Evolutionary conservation across 495 filamentous ascomycete species (phyloP).

Genomic region (Usnea hakonensis): DNA sequence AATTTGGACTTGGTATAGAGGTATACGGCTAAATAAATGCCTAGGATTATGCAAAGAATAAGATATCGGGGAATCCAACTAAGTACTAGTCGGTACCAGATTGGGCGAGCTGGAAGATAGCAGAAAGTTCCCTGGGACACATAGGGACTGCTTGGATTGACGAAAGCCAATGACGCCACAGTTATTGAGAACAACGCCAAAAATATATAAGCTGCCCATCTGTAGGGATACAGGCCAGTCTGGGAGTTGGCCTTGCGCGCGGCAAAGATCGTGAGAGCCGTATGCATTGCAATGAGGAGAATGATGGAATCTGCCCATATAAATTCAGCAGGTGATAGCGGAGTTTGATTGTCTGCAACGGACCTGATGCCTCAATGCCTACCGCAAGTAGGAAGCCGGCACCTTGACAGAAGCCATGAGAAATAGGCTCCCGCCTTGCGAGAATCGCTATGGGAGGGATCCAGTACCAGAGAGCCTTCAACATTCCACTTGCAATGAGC

Average conservation of each 20-base stretch:
- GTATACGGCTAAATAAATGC: constrained; percentile 60
- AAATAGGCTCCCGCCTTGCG: constrained; percentile 32
- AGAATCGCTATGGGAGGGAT: constrained; percentile 51
- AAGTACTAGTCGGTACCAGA: constrained; percentile 58
- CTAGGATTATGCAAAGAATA: constrained; percentile 52
- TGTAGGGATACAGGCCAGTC: constrained; percentile 61
- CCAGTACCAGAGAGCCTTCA: constrained; percentile 58
- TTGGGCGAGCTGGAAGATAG: constrained; percentile 53
- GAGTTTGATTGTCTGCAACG: constrained; percentile 5
- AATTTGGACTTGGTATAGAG: constrained; percentile 50
- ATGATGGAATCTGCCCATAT: constrained; percentile 51
- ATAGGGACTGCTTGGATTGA: constrained; percentile 46
- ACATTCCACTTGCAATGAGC: constrained; percentile 59
- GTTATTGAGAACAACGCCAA: constrained; percentile 51
- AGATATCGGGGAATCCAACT: constrained; percentile 68
- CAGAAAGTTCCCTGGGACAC: constrained; percentile 56
- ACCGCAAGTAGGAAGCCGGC: constrained; percentile 57
- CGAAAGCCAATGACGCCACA: constrained; percentile 55
- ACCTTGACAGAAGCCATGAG: constrained; percentile 55
- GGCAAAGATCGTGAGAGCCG: constrained; percentile 58
- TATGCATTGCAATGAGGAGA: constrained; percentile 63
- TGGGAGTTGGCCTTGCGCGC: constrained; percentile 37
- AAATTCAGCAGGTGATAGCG: background rate
- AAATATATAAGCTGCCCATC: constrained; percentile 44
- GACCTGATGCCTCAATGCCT: constrained; percentile 59